Evolutionary conservation across 192 early-diverging fungal species (phyloP), one percentile per base, ranked within the genome.

Genomic region (Haplosporangium gracile): DNA sequence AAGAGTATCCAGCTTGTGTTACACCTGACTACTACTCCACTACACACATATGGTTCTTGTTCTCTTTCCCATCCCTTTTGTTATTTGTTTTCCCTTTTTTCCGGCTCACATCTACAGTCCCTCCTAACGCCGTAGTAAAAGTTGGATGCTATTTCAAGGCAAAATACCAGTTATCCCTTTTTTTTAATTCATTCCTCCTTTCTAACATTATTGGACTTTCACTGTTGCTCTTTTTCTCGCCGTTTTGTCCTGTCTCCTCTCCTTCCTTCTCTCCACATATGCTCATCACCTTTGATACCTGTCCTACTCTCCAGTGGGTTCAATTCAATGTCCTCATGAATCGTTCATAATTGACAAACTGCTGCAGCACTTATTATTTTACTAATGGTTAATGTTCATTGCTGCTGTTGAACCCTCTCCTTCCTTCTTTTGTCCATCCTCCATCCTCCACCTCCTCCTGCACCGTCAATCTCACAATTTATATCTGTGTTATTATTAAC

Each of bases 191-290:
- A 65, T 15, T 65, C 55, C 16, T 57, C 5, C 49, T 51, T 22
- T 18, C 49, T 51, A 20, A 51, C 49, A 26, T 9, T 15, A 32
- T 65, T 11, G 60, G 29, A 1, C 29, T 32, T 29, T 32, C 26
- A 51, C 29, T 34, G 29, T 65, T 29, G 4, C 72, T 51, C 47
- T 74, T 15, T 51, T 32, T 55, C 70, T 60, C 53, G 26, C 70
- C 7, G 8, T 5, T 47, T 81, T 43, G 26, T 74, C 36, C 70
- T 79, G 36, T 63, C 70, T 72, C 36, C 34, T 57, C 72, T 49
- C 36, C 55, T 72, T 47, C 57, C 38, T 57, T 36, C 65, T 53
- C 68, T 69, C 65, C 43, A 47, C 40, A 43, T 49, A 8, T 43
- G 29, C 43, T 51, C 40, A 74, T 49, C 15, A 38, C 16, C 26